Conservation (phyloP, 495 filamentous ascomycete genomes). For the Neurospora tetraspora region DNA sequence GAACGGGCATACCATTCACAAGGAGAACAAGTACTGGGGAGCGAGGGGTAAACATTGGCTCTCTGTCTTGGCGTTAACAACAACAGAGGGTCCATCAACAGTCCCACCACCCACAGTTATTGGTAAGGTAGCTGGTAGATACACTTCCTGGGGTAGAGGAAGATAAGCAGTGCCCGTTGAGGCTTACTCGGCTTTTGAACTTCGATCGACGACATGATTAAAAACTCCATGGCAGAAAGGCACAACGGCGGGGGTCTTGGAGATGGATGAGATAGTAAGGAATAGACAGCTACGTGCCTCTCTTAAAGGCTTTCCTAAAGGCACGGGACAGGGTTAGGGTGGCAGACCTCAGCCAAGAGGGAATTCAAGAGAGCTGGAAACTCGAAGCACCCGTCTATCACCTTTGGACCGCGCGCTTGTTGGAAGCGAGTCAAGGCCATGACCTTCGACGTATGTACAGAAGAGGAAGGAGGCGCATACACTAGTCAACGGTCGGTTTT, state of each 20-base stretch:
- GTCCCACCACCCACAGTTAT: neutral
- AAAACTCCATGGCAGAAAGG: neutral
- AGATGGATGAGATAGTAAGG: neutral
- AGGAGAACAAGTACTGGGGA: neutral
- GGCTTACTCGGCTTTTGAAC: neutral
- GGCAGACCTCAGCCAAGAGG: neutral
- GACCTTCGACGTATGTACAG: neutral
- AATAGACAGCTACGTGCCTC: neutral
- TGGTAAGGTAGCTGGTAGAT: neutral
- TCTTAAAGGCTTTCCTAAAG: neutral
- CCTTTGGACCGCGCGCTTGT: neutral
- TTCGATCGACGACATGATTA: neutral
- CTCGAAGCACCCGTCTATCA: neutral
- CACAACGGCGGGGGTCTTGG: neutral
- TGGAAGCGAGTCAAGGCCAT: neutral
- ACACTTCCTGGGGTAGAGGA: neutral
- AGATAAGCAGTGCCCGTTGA: neutral
- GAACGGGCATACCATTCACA: neutral
- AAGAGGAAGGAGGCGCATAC: neutral
- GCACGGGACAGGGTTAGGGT: neutral
- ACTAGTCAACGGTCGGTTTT: too few relatives aligned
- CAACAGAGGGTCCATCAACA: neutral
- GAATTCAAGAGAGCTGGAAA: neutral
- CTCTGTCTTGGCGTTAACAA: neutral
- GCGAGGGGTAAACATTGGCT: neutral